phyloP scores from a whole-genome alignment of 305 asterid species.

The Solanum aculeatissimum region DNA sequence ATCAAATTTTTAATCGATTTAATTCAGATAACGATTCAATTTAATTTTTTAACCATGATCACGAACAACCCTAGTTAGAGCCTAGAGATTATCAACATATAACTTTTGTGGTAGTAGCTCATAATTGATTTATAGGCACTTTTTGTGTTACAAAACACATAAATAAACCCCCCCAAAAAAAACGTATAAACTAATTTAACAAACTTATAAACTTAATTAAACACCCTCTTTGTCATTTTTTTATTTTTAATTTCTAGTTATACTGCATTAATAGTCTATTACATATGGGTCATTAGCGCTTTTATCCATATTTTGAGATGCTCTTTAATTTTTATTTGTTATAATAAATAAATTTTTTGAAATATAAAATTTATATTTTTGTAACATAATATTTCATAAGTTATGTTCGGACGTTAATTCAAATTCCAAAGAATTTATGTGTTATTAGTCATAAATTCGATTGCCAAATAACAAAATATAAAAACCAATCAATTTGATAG shows the following conservation, averaged over 20 bases:
- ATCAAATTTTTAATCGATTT: too few species aligned
- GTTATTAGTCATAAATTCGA: neutral
- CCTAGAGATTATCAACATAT: neutral
- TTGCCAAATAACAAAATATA: neutral
- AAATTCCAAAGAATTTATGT: neutral
- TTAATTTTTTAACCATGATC: too few species aligned
- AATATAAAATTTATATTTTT: too few species aligned
- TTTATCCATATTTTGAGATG: neutral
- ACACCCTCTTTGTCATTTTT: neutral
- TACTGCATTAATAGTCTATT: neutral
- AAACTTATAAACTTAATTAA: too few species aligned
- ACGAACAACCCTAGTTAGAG: too few species aligned
- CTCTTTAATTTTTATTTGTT: neutral
- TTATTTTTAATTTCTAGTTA: neutral
- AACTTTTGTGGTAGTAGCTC: neutral
- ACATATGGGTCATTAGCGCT: neutral
- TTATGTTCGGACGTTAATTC: too few species aligned
- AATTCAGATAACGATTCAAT: too few species aligned
- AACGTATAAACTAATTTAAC: neutral
- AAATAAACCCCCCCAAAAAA: neutral
- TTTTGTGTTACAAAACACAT: neutral
- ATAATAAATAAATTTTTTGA: too few species aligned
- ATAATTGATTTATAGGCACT: neutral
- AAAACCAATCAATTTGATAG: neutral
- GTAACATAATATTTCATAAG: too few species aligned